These are phyloP conservation scores for Botrytis aclada DNA, from an alignment of 2,329 filamentous ascomycete genomes.

Conservation along the genomic window DNA sequence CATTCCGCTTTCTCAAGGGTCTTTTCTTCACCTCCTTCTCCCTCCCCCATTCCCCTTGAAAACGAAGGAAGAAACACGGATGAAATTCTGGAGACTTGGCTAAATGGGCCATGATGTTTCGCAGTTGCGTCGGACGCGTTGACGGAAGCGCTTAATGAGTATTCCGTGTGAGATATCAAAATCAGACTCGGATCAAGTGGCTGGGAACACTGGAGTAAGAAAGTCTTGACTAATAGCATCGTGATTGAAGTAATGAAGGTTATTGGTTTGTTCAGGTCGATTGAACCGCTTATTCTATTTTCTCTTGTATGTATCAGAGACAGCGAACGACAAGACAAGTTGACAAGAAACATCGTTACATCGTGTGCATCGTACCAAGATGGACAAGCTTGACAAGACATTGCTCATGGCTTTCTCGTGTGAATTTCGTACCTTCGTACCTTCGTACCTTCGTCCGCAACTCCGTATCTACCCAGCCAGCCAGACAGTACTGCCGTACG, in stretches of 20 bases:
- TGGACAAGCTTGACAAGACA: not conserved
- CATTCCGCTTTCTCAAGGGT: not conserved
- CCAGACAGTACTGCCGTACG: not conserved
- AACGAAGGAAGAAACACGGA: slow-evolving; percentile 10
- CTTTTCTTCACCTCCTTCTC: not conserved
- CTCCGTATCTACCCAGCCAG: not conserved
- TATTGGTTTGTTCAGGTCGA: not conserved
- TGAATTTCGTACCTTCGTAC: not conserved
- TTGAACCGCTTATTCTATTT: not conserved
- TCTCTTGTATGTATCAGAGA: not conserved
- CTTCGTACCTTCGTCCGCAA: too few species aligned
- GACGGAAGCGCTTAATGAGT: slow-evolving; percentile 4
- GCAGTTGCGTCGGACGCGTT: not conserved
- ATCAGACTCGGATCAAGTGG: not conserved
- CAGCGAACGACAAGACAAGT: not conserved
- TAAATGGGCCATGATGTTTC: not conserved
- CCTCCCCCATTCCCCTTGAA: not conserved
- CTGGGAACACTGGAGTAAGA: not conserved
- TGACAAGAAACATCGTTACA: not conserved
- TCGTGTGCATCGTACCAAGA: not conserved
- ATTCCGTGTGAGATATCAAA: not conserved
- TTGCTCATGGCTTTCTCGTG: not conserved
- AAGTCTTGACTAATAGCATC: not conserved
- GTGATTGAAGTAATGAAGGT: not conserved
- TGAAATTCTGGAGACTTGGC: slow-evolving; percentile 7